Evolutionary conservation across 805 yeast genomes (phyloP), one percentile per base, ranked within the genome.

Genomic region (Sugiyamaella lignohabitans): DNA sequence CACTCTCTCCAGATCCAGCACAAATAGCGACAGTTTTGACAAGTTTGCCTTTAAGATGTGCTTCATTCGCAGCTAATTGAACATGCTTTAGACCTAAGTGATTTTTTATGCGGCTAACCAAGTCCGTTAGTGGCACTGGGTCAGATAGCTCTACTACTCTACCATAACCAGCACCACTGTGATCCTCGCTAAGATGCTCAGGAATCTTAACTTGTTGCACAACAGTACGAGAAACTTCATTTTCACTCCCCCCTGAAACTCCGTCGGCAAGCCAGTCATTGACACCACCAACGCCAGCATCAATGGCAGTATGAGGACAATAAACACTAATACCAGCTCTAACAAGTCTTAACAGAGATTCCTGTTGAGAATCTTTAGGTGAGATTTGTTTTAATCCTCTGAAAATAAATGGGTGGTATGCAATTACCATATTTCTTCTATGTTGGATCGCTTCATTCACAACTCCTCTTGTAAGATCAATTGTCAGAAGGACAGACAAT

Each of bases 221-320:
- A 20, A 79, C 67, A 4, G 59, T 53, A 5, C 59, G 19, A 50
- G 53, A 40, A 21, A 40, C 36, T 55, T 63, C 59, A 45, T 57
- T 48, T 47, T 50, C 51, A 1, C 53, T 51, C 1, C 62, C 60
- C 0, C 63, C 59, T 2, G 76, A 59, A 4, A 83, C 65, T 1
- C 86, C 85, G 34, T 76, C 78, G 1, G 78, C 84, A 37, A 93
- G 71, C 84, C 95, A 93, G 62, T 88, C 98, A 56, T 93, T 93
- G 52, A 93, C 96, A 19, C 98, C 98, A n/a, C 83, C 84, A 10
- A 66, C 64, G 6, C 93, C 93, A 20, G 97, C 91, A 65, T 93
- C 98, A 2, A 93, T 84, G 0, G 98, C 88, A 1, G 98, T 91
- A 61, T 93, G 99, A 21, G 99, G 98, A 46, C 83, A 83, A 63